Base-by-base conservation (phyloP, 352 stramenopile species). In the Globisporangium cystogenes region DNA sequence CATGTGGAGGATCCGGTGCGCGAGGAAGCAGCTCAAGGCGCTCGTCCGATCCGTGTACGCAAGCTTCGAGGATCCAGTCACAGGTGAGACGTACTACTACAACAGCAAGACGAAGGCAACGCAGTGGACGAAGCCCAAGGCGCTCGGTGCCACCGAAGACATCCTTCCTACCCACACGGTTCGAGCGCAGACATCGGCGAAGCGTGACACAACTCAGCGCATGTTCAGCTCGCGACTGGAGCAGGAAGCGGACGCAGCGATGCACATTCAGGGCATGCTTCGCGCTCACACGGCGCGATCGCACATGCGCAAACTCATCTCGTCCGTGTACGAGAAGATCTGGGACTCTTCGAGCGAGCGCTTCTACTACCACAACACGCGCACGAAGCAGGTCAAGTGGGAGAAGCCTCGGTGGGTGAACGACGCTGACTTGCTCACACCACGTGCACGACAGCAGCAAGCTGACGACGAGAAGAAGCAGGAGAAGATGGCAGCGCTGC, bases 291-390 rank as follows among this genome's bases (percentile, higher is more conserved):
- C 53, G 8, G 78, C 82, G 4, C 68, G 78, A n/a, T 46, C 53
- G 6, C 67, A 79, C 31, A 62, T 92, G 50, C 78, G 76, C 18
- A 64, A 51, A 20, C 37, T 87, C 42, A 75, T 90, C 18, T 92
- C 78, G 21, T 84, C 69, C 14, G 60, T 90, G 15, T 92, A 92
- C 54, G 74, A 90, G 49, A 92, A 90, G 59, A 88, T 92, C 53
- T 92, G 76, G 76, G 78, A 91, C 55, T 43, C 29, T 10, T 26
- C 36, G 7, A 64, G 63, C 2, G 50, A 62, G 23, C 68, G 70
- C 0, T 91, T 86, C 47, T 93, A 89, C 67, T 93, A 90, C 46
- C 82, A 88, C 59, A 93, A 93, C 60, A 88, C 72, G 8, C 67
- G 63, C 23, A 89, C 76, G 20, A 72, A 85, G 41, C 50, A 70